phyloP scores from a whole-genome alignment of 768 basidiomycete genomes.

The Epithele typhae region DNA sequence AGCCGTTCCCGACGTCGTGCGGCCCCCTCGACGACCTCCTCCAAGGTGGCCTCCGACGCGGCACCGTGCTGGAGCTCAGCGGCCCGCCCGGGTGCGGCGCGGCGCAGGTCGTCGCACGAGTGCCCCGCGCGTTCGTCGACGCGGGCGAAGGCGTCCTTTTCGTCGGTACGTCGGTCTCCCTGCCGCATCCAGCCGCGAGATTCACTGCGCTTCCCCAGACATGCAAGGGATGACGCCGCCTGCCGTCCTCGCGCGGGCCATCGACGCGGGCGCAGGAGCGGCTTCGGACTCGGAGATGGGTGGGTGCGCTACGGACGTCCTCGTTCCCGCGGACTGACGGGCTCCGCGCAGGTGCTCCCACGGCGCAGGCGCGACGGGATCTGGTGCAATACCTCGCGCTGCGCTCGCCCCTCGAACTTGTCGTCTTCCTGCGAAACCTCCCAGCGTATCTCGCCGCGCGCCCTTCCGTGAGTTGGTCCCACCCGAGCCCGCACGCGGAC shows the following conservation, averaged over 20 bases:
- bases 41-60: constrained; percentile 56
- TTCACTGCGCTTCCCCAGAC: constrained; percentile 26
- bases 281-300: too few species aligned
- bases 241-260: constrained; percentile 24
- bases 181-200: too few species aligned
- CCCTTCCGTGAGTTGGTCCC: constrained; percentile 39
- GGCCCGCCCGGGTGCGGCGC: constrained; percentile 74
- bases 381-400: constrained; percentile 40
- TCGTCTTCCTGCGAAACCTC: constrained; percentile 56
- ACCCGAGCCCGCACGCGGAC: constrained; percentile 10
- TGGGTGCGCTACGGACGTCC: constrained; percentile 1
- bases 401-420: constrained; percentile 47
- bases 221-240: constrained; percentile 47
- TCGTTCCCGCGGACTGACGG: constrained; percentile 2
- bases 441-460: constrained; percentile 38
- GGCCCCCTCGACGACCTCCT: constrained; percentile 53
- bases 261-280: constrained; percentile 21
- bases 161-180: constrained; percentile 44
- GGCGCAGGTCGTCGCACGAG: constrained; percentile 47
- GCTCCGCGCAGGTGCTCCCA: constrained; percentile 13
- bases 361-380: constrained; percentile 10
- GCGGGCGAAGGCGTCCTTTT: constrained; percentile 53
- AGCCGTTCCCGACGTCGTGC: constrained; percentile 39
- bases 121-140: constrained; percentile 45
- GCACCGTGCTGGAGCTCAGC: constrained; percentile 67